Base-by-base conservation (phyloP, 2,329 filamentous ascomycete species). In the Ceratocystis ficicola region DNA sequence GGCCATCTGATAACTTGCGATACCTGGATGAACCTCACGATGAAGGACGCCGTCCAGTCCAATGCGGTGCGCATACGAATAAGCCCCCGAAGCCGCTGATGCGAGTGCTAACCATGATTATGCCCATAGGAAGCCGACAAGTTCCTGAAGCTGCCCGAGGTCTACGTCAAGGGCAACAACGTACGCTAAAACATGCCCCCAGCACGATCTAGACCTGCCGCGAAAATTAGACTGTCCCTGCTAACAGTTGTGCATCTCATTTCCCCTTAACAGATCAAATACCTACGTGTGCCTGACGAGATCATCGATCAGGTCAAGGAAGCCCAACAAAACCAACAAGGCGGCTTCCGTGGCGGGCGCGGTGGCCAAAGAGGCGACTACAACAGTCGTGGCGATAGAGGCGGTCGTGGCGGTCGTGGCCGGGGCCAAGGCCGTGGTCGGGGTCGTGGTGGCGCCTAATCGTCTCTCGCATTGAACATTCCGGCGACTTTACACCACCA, bases 21-120 rank as follows among this genome's bases (percentile, higher is more conserved):
- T 76, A 99, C 93, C 62, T 99, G 94, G 91, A 99, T 99, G 94
- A 99, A 99, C 78, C 80, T 99, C 71, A 97, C 93, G 1, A 78
- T 99, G 70, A 95, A 94, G 76, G 94, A 97, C 76, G 95, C 99
- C 25, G 90, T 97, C 44, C 93, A 97, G 77, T 97, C 94, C 20
- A 96, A 88, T 74, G 86, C 93, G 28, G 85, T 88, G 77, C 63
- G 80, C 71, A 22, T 36, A 2, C 22, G 8, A 7, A 48, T 28
- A 7, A 50, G 30, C 32, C 12, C 25, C 36, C 60, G 46, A 48
- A 46, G 48, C 15, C 7, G 36, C 8, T 28, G 2, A 63, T 63
- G 57, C 65, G 55, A 50, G 67, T 66, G 61, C 70, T 73, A 48
- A 72, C 69, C 32, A n/a, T 73, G 46, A 72, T 69, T 32, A 17